Evolutionary conservation across 2,329 filamentous ascomycete species (phyloP).

Genomic region (Cytospora piceae): DNA sequence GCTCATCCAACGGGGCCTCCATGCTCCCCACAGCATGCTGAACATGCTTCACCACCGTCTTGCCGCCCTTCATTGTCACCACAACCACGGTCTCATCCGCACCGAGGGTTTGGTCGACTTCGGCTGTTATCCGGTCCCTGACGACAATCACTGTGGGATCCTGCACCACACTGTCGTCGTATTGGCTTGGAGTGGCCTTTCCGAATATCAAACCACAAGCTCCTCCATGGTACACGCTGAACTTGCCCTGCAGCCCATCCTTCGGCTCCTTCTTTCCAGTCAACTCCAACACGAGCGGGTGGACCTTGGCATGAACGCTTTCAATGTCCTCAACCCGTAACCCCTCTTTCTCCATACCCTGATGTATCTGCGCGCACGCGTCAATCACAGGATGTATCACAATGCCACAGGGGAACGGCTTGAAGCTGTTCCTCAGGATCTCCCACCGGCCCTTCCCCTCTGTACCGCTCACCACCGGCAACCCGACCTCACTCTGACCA

Average conservation of each 20-base stretch:
- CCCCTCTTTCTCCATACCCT: conserved; percentile 40
- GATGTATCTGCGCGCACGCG: conserved; percentile 49
- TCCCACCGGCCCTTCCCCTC: conserved; percentile 48
- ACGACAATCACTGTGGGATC: conserved; percentile 45
- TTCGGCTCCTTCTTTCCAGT: conserved; percentile 54
- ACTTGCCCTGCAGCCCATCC: conserved; percentile 57
- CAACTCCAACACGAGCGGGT: conserved; percentile 56
- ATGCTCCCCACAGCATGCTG: conserved; percentile 26
- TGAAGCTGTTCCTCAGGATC: conserved; percentile 57
- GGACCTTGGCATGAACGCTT: conserved; percentile 48
- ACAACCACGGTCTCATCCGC: conserved; percentile 43
- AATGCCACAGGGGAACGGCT: conserved; percentile 61
- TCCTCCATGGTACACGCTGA: conserved; percentile 59
- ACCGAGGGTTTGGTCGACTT: conserved; percentile 43
- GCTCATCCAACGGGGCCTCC: conserved; percentile 24
- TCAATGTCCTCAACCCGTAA: conserved; percentile 41
- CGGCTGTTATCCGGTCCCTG: conserved; percentile 50
- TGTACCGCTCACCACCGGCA: neutral
- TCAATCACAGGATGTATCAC: conserved; percentile 61
- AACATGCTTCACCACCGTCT: conserved; percentile 20
- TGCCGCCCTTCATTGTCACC: conserved; percentile 21
- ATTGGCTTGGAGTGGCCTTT: conserved; percentile 55
- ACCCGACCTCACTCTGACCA: conserved; percentile 14
- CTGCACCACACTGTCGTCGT: conserved; percentile 51
- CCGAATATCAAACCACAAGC: conserved; percentile 55